Base-by-base conservation (phyloP, 2,329 filamentous ascomycete species). In the Blastomyces gilchristii region DNA sequence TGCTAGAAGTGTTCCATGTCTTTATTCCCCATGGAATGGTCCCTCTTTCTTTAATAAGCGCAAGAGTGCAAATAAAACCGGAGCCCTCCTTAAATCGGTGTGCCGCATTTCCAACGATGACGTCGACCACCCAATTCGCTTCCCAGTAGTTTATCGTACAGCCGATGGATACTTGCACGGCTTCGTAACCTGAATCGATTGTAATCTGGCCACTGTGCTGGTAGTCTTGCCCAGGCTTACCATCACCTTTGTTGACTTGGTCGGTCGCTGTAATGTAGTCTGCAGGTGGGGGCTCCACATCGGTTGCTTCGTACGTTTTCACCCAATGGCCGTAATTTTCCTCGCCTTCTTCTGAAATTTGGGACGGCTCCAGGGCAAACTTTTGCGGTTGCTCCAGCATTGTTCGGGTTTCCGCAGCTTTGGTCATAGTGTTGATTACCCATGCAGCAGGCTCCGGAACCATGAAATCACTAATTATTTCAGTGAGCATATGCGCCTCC, bases 251-350 rank as follows among this genome's bases (percentile, higher is more conserved):
- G 25, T 52, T 52, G 2, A 52, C 25, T 52, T 52, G 49, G 49
- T 52, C 49, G 9, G 49, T 52, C 22, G 11, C 25, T 28, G 49
- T 52, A 28, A 52, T 16, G 22, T 52, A 52, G 28, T 52, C 49
- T 6, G 22, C 4, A 28, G 49, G 49, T 14, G 49, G 49, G 12
- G 49, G 49, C 49, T 28, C 22, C 25, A 52, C 49, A 11, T 52
- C 49, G 49, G 49, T 52, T 52, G 49, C 49, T 25, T 52, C 49
- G 49, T 52, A 52, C 22, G 28, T 12, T 31, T 52, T 52, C 12
- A 52, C 25, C 49, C 49, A 52, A 52, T 52, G 49, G 49, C 49
- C 49, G 25, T 52, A 52, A 52, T 52, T 52, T 25, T 52, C 49
- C 49, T 52, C 49, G 6, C 49, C 49, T 52, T 52, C 9, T 52